These are phyloP conservation scores for Teratosphaeria epicoccoides DNA, from an alignment of 2,329 filamentous ascomycete genomes.

Conservation along the genomic window DNA sequence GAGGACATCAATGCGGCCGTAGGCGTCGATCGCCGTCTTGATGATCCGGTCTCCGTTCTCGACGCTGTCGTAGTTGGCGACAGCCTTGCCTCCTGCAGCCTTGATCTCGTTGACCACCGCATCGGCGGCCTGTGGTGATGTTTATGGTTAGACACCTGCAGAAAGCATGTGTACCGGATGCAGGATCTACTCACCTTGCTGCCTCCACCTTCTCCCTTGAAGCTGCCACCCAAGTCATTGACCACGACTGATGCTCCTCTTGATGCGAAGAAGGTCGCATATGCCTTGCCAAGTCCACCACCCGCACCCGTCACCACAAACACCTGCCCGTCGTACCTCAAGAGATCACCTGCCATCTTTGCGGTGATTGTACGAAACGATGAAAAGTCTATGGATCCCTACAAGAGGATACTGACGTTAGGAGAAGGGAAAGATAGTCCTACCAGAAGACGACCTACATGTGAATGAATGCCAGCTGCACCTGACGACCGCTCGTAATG, in stretches of 20 bases:
- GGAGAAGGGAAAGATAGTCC: not conserved
- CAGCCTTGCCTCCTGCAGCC: slow-evolving; percentile 82
- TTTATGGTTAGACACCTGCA: not conserved
- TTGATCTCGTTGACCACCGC: slow-evolving; percentile 75
- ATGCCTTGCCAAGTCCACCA: slow-evolving; percentile 70
- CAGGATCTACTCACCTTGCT: slow-evolving; percentile 54
- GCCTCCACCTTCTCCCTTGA: slow-evolving; percentile 83
- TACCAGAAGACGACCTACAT: not conserved
- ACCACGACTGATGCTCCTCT: slow-evolving; percentile 91
- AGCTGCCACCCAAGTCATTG: slow-evolving; percentile 87
- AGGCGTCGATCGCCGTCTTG: slow-evolving; percentile 69
- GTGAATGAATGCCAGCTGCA: not conserved
- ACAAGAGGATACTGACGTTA: not conserved
- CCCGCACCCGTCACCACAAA: slow-evolving; percentile 82
- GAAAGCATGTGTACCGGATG: not conserved
- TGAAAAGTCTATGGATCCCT: not conserved
- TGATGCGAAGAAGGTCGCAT: slow-evolving; percentile 80
- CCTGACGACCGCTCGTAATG: not conserved
- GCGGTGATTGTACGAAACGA: not conserved
- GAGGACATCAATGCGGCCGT: slow-evolving; percentile 82
- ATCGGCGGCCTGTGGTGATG: slow-evolving; percentile 57
- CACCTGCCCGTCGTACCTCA: slow-evolving; percentile 80
- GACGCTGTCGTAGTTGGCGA: slow-evolving; percentile 94
- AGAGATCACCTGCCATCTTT: slow-evolving; percentile 49
- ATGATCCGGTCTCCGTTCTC: slow-evolving; percentile 92